A percentile compares a stretch with the other conserved stretches of the same genome.
These are phyloP conservation scores for Penicillium bovifimosum DNA, from an alignment of 495 filamentous ascomycete species.

Conservation along the genomic window DNA sequence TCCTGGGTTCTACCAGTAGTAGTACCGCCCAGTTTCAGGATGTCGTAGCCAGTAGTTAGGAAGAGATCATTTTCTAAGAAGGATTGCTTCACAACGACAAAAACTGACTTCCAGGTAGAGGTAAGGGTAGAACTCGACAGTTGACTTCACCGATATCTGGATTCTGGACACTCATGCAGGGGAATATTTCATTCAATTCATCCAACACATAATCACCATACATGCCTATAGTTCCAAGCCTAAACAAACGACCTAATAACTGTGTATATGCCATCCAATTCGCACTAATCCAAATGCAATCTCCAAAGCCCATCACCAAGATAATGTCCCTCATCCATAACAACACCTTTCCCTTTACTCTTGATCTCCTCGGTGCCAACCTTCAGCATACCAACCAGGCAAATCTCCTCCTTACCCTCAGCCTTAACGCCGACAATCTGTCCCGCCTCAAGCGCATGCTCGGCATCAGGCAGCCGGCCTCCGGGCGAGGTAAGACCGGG, in stretches of 20 bases:
- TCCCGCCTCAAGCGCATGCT: constrained; percentile 59
- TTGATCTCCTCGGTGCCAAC: constrained; percentile 90
- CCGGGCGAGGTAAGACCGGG: constrained; percentile 82
- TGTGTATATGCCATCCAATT: not conserved
- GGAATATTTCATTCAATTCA: constrained; percentile 6
- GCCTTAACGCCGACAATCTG: constrained; percentile 81
- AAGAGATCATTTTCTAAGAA: too few relatives aligned
- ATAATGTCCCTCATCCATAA: constrained; percentile 88
- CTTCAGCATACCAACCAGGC: constrained; percentile 78
- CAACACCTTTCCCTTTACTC: constrained; percentile 85
- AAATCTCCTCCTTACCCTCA: constrained; percentile 90
- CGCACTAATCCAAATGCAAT: constrained; percentile 58
- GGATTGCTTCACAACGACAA: too few relatives aligned
- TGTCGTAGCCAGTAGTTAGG: not conserved
- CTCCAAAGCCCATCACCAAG: constrained; percentile 93
- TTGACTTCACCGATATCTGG: too few relatives aligned
- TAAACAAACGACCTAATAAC: not conserved
- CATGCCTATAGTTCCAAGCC: not conserved
- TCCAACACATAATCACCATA: not conserved
- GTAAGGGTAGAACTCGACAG: not conserved
- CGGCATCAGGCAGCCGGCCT: constrained; percentile 62
- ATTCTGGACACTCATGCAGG: not conserved
- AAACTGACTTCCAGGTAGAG: not conserved
- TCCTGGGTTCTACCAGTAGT: not conserved
- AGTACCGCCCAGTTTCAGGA: not conserved